Evolutionary conservation across 805 yeast genomes (phyloP), one percentile per base, ranked within the genome.

Genomic region (Priceomyces fermenticarens): DNA sequence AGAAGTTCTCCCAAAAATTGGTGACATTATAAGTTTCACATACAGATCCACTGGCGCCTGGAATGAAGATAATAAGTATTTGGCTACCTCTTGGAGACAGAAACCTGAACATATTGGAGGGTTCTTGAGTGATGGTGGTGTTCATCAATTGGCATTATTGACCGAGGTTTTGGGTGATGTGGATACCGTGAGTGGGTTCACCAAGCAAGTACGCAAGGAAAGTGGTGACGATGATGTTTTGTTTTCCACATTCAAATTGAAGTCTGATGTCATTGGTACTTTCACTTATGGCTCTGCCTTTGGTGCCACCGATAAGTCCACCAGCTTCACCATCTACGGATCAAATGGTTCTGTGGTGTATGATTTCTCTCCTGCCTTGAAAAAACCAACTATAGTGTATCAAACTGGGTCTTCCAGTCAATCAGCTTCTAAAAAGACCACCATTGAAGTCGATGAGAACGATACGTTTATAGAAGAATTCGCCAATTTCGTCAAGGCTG

Each of bases 41-140:
- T 85, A 83, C 62, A 76, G 75, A 43, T 72, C 89, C 10, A 84
- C 91, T 2, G 93, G 93, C 20, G 78, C 88, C 8, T 86, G 81
- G 70, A 74, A 77, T 49, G 69, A 67, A 25, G 54, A 65, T 42
- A 81, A 76, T 65, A 78, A 83, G 56, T 86, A 85, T 55, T 58
- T 80, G 44, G 60, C 67, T 15, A 90, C 97, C 2, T 41, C 81
- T 11, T 91, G 98, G 98, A 83, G 97, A 74, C 79, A 77, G 58
- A 73, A 82, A 36, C 97, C 98, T 26, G 83, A 88, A 62, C 97
- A 91, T 59, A 77, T 89, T 50, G 98, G 98, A 40, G 97, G 97
- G 0, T 90, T 73, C 64, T 70, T 91, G 53, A 83, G 91, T 43
- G 98, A 91, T 56, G 97, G 97, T 55, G 98, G 97, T 59, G 98